Conservation (phyloP, 2,329 filamentous ascomycete genomes). For the Endocalyx cinctus region DNA sequence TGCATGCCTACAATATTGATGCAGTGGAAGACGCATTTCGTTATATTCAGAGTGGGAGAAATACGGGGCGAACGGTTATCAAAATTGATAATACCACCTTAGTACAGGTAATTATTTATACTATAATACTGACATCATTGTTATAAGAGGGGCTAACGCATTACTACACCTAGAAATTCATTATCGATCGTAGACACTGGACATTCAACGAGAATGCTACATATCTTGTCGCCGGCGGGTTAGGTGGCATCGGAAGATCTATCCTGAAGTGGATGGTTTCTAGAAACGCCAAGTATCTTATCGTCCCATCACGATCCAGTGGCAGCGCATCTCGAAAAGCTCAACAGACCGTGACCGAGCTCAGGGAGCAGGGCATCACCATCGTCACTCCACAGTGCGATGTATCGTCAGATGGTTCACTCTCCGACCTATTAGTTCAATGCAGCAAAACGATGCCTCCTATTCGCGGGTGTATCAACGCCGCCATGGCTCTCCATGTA, state of each 20-base stretch:
- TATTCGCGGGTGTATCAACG: constrained; percentile 1
- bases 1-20: constrained; percentile 1
- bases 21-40: constrained; percentile 10
- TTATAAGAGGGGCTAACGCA: neutral
- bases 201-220: constrained; percentile 5
- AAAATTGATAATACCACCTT: neutral
- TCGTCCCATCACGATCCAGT: constrained; percentile 14
- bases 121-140: no score
- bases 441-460: neutral
- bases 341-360: neutral
- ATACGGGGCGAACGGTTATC: constrained; percentile 8
- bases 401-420: neutral
- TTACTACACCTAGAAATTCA: constrained; percentile 1
- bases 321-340: constrained; percentile 4
- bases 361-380: neutral
- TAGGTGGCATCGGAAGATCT: constrained; percentile 11
- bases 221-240: constrained; percentile 10
- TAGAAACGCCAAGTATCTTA: constrained; percentile 14
- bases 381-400: neutral
- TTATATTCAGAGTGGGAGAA: constrained; percentile 9
- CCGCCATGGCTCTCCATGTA: constrained; percentile 1
- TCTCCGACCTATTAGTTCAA: neutral
- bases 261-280: constrained; percentile 17
- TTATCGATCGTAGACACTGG: constrained; percentile 2
- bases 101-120: constrained; percentile 6